These are phyloP conservation scores for Karstenula rhodostoma DNA, from an alignment of 2,329 filamentous ascomycete genomes.

Conservation along the genomic window DNA sequence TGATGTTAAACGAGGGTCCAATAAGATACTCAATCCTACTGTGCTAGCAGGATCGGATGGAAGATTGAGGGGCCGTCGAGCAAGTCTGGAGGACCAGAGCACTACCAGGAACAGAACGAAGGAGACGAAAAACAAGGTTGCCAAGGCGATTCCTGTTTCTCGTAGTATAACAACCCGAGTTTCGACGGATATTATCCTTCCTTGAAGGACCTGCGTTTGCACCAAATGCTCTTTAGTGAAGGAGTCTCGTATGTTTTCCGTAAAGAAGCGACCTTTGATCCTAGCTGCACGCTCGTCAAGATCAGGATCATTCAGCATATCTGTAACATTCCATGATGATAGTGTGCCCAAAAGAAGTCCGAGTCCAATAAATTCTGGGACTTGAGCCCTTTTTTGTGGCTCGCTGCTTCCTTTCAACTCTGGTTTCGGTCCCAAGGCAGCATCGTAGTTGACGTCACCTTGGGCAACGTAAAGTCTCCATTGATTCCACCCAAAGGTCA, in stretches of 20 bases:
- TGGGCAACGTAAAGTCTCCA: neutral
- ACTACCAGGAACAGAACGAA: conserved; percentile 17
- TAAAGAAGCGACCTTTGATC: conserved; percentile 30
- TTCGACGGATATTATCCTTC: conserved; percentile 16
- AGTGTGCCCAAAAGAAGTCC: conserved; percentile 21
- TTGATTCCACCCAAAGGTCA: neutral
- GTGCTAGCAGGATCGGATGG: conserved; percentile 26
- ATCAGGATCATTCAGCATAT: conserved; percentile 19
- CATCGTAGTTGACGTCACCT: neutral
- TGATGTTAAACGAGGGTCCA: conserved; percentile 5
- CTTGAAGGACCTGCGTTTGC: conserved; percentile 6
- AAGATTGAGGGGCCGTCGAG: conserved; percentile 26
- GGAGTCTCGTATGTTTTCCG: conserved; percentile 24
- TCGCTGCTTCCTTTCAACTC: neutral
- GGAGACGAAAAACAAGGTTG: conserved; percentile 24
- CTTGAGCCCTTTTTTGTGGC: neutral
- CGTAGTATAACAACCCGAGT: conserved; percentile 25
- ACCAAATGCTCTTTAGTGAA: conserved; percentile 12
- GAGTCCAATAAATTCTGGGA: conserved; percentile 12
- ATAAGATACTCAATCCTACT: conserved; percentile 22
- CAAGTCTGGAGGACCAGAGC: conserved; percentile 23
- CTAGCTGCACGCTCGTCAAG: conserved; percentile 15
- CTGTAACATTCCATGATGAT: conserved; percentile 18
- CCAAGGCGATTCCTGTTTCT: conserved; percentile 26
- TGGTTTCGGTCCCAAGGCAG: neutral